Evolutionary conservation across 116 monocot genomes (phyloP), one percentile per base, ranked within the genome.

Genomic region (Papilionanthe hybrid): DNA sequence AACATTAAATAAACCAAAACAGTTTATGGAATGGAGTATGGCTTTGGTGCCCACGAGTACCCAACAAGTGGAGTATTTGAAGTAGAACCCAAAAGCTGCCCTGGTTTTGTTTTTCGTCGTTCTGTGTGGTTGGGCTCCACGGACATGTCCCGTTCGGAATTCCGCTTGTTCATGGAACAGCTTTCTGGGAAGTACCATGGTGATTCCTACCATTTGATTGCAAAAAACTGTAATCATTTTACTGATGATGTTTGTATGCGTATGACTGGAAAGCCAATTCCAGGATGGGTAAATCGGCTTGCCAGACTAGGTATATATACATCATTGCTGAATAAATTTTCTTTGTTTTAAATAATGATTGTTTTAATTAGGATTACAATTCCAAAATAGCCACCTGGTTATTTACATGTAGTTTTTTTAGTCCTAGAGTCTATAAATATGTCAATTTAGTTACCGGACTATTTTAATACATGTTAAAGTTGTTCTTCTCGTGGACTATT

Each of bases 171-270:
- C 84, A 82, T 89, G 19, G 86, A 89, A 72, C 85, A 86, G 4
- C 75, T 89, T 50, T 81, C 89, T 15, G 81, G 77, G 47, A 84
- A 79, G 67, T 89, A 89, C 79, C 84, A 86, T 68, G 89, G 89
- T 30, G 81, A 86, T 30, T 72, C 81, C 18, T 89, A 89, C 55
- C 78, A 89, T 77, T 82, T 89, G 56, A 89, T 89, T 49, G 81
- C 83, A 9, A 89, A 89, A 67, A 89, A 89, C 79, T 89, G 89
- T 67, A 89, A 89, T 56, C 89, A 89, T 82, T 89, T 89, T 75
- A 89, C 89, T 11, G 81, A 84, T 78, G 89, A 89, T 71, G 81
- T 89, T 72, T 86, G 79, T 41, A 84, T 55, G 53, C 81, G 45
- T 23, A 45, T 89, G 55, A 89, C 86, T 45, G 86, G 89, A 65